Percentiles rank a stretch among this genome's conserved stretches.
Conservation (phyloP, 306 rosid genomes). For the Echinosophora koreensis region DNA sequence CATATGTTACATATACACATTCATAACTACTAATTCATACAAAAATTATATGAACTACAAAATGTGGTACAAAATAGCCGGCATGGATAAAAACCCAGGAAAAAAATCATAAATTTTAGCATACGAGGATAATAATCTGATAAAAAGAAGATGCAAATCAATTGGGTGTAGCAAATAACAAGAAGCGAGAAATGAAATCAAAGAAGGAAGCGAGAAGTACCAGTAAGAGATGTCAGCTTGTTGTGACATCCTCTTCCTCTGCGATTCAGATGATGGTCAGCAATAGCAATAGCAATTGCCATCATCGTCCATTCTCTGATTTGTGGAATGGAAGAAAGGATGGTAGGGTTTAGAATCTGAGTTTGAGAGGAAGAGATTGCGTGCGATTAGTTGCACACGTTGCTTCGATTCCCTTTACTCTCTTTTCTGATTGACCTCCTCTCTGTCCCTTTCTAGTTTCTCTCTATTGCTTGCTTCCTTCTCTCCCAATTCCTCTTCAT, state of each 20-base stretch:
- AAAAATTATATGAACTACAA: not conserved
- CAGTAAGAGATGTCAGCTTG: conserved; percentile 63
- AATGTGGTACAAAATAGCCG: conserved; percentile 8
- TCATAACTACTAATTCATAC: not conserved
- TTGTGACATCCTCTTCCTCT: conserved; percentile 59
- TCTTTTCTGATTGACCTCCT: too few species aligned
- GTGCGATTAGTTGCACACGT: not conserved
- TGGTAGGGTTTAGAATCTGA: too few species aligned
- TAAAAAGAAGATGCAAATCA: not conserved
- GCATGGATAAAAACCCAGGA: conserved; percentile 16
- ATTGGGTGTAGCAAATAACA: not conserved
- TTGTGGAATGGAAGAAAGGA: not conserved
- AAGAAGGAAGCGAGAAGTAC: conserved; percentile 33
- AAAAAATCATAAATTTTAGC: not conserved
- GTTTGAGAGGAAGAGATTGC: not conserved
- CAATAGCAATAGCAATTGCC: conserved; percentile 12
- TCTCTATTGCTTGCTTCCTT: too few species aligned
- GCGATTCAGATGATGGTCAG: conserved; percentile 28
- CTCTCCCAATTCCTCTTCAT: too few species aligned
- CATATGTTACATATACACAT: not conserved
- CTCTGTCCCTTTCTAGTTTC: too few species aligned
- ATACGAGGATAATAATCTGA: not conserved
- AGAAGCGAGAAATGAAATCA: not conserved
- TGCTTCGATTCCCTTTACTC: not conserved
- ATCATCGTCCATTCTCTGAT: conserved; percentile 46